Evolutionary conservation across 805 yeast species (phyloP), one percentile per base, ranked within the genome.

Genomic region (Hanseniaspora nectarophila): DNA sequence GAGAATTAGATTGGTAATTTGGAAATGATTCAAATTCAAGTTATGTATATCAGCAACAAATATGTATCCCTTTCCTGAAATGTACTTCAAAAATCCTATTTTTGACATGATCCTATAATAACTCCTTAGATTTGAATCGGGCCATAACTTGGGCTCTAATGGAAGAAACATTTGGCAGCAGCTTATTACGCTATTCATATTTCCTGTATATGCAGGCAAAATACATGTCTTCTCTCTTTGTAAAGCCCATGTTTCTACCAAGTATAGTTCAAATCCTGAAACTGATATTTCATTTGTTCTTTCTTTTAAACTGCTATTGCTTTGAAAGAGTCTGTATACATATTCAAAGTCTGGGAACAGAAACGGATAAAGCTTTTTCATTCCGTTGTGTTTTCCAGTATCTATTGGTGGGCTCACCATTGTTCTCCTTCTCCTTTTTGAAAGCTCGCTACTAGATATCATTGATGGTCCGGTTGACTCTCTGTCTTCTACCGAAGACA

Each of bases 201-300:
- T 85, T 2, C 98, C 98, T 0, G 97, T 90, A 64, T 76, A 92
- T 0, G 90, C 78, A 1, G 92, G 78, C 16, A 90, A 81, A 5
- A 84, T 73, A 1, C 82, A 73, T 24, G 85, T 80, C 12, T 78
- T 68, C 39, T 75, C 71, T 43, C 97, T 71, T 54, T 80, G 81
- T 32, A 82, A 73, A 2, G 85, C 82, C 98, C 98, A 92, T 65
- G 90, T 97, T 64, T 92, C 97, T 10, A 90, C 95, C 35, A 92
- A 72, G 63, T 92, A 92, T 15, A 85, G 76, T 65, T 92, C 97
- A 62, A 83, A 87, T 1, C 98, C 97, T 4, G 39, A 23, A 8
- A 53, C 38, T 12, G 21, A 38, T 4, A 43, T 23, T 37, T 46
- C 55, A 12, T 15, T 32, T 13, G 47, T 40, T 31, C 16, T 33